Base-by-base conservation (phyloP, 2,329 filamentous ascomycete species). In the Cladosporium halotolerans region DNA sequence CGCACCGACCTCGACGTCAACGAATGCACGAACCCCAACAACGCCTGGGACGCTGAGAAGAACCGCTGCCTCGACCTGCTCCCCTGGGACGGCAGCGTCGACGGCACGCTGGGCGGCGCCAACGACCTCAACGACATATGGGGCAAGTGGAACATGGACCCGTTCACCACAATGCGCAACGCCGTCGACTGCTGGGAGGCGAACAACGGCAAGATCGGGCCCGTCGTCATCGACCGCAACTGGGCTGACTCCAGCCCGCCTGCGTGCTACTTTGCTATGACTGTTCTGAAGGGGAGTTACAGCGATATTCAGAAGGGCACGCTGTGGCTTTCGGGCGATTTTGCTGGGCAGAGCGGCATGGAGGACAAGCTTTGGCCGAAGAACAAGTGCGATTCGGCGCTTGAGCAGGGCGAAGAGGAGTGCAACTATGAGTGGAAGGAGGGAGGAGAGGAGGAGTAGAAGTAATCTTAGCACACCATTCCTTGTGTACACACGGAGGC, bases 71-170 rank as follows among this genome's bases (percentile, higher is more conserved):
- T 41, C 16, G 36, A 39, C 9, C 23, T 50, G 3, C 32, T 41
- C n/a, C 43, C 47, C 38, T 50, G 47, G 47, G 40, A 50, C 47
- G 38, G 38, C n/a, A 13, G 23, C 38, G 32, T 11, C 28, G n/a
- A 18, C 36, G 23, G 38, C 39, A 42, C 39, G n/a, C 23, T 42
- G 5, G 47, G 47, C 38, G 47, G 36, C 18, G 47, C 47, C 23
- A 50, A 50, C 23, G 47, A 50, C 14, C 9, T 50, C 9, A 36
- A 14, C 39, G 47, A 43, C 47, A 50, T 50, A 28, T 50, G 47
- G 38, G 28, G 19, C 19, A 10, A 19, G 19, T 50, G 40, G 38
- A 36, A 36, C 47, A 50, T 50, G 47, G 39, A 43, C 40, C 47
- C 47, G 2, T 18, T 42, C 31, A 32, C 9, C n/a, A 50, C 47